Conservation (phyloP, 345 rosid genomes). For the Brassica incana region DNA sequence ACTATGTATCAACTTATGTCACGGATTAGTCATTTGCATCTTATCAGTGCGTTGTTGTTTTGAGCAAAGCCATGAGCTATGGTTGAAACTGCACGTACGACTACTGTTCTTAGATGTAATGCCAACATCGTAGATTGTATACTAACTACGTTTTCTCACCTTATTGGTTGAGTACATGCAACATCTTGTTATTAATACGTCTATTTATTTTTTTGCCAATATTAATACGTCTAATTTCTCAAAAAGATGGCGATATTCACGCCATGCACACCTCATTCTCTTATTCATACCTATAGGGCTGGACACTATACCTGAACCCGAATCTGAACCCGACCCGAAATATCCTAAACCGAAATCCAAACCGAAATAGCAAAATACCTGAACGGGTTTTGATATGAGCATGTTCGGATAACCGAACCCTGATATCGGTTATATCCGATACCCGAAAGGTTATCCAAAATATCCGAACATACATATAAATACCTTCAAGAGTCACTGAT, state of each 20-base stretch:
- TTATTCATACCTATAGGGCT: neutral
- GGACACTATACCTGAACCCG: no score
- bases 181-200: neutral
- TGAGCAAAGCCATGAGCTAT: neutral
- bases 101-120: neutral
- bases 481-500: no score
- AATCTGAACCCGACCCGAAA: no score
- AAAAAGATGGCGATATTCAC: neutral
- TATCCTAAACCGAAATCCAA: no score
- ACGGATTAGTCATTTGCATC: neutral
- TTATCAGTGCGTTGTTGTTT: neutral
- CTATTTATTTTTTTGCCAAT: no score
- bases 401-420: no score
- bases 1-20: neutral
- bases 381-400: no score
- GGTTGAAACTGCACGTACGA: neutral
- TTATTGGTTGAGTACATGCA: neutral
- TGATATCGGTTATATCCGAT: no score
- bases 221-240: neutral
- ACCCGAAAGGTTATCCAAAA: no score
- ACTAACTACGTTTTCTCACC: neutral
- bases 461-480: no score
- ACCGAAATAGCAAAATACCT: no score
- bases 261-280: neutral
- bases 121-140: neutral